Evolutionary conservation across 352 stramenopile species (phyloP), one percentile per base, ranked within the genome.

Genomic region (Pilasporangium apinafurcum): DNA sequence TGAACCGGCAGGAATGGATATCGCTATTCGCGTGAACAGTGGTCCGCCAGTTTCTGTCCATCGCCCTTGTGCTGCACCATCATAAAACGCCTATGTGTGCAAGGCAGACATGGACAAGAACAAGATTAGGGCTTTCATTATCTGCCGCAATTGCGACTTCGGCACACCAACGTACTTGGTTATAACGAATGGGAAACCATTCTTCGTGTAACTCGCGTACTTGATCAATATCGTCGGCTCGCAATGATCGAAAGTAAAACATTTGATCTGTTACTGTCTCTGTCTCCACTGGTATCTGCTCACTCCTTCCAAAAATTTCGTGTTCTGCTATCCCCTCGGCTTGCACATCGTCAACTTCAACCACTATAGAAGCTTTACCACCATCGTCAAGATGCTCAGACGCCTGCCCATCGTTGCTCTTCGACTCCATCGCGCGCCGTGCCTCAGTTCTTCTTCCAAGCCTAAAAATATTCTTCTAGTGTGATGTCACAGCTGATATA

Each of bases 151-250:
- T 21, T 22, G 27, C 30, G 12, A 22, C 16, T 20, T 16, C 29
- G 30, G 37, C 20, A 13, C 17, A 37, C 14, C 9, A 12, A 38
- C 53, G 17, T 18, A 75, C 64, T 59, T 96, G 69, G 53, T 96
- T 96, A 68, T 99, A 98, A 25, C 82, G 68, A 31, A 99, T 97
- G 3, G 95, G 95, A 57, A 99, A 99, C 90, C 94, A 98, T 51
- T 96, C 66, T 56, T 98, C 94, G 63, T 98, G 95, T 34, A 99
- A 68, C 30, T 56, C 55, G 61, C 95, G 91, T 48, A 99, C 87
- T 33, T 86, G 63, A 9, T 81, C 59, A 21, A 96, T 88, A 57
- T 98, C 95, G 8, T 46, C 52, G 2, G 75, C 66, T 42, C 68
- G 47, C 30, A 98, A 56, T 20, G 65, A 63, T 28, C 81, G 76